Evolutionary conservation across 2,329 filamentous ascomycete genomes (phyloP), one percentile per base, ranked within the genome.

Genomic region (Rutstroemia sp.): DNA sequence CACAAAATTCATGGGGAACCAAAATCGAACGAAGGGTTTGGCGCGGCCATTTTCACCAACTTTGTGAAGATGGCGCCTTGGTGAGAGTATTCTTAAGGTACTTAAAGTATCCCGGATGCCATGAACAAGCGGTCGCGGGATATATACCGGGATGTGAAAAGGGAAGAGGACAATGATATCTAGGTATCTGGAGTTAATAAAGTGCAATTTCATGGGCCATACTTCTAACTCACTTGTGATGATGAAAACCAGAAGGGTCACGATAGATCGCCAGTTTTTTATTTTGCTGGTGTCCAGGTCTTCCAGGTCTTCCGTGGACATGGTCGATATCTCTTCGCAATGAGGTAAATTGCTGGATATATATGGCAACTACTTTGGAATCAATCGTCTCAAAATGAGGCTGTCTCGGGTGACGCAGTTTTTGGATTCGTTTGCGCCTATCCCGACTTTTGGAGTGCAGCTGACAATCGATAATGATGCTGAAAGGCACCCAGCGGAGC

Each of bases 111-210:
- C 69, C 41, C 79, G 61, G 21, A 79, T 57, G 4, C 64, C 71
- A 58, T 80, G 72, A 57, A 69, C 76, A 4, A 85, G 42, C 27
- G 59, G 56, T 56, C 76, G 73, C 12, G 86, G 86, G 1, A 88
- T 49, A 58, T 75, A 82, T 0, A 89, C 65, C 2, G 84, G 82
- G 12, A 89, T 73, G 56, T 83, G 76, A 60, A 87, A 88, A 0
- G 85, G 86, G 58, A 86, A 87, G 12, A 89, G 75, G 0, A 89
- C 86, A 44, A 82, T 75, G 50, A 88, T 72, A 70, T 89, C 86
- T 89, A 62, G 14, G 44, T 6, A 21, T 57, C 51, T 25, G 54
- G 16, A 19, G 19, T 21, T 12, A 34, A 34, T 12, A 12, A 48
- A 14, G 54, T 37, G 54, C 25, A 59, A 58, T 47, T 47, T n/a